A percentile compares a stretch with the other conserved stretches of the same genome.
Conservation (phyloP, 192 early-diverging fungal genomes). For the Thamnidium elegans region DNA sequence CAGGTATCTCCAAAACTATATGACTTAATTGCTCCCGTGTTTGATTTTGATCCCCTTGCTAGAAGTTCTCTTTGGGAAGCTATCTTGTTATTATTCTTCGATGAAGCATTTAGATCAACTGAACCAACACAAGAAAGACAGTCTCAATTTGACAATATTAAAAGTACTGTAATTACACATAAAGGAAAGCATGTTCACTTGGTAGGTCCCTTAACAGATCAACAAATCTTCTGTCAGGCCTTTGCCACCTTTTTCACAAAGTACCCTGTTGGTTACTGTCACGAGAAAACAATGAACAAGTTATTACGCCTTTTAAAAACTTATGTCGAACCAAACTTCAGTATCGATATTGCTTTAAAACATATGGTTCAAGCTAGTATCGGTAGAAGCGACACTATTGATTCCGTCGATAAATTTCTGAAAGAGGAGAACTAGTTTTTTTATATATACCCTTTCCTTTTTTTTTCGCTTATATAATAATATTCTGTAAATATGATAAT, state of each 20-base stretch:
- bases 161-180: background rate
- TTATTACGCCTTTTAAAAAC: background rate
- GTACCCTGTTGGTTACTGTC: conserved; percentile 5
- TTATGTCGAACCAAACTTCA: conserved; percentile 4
- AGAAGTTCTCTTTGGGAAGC: conserved; percentile 6
- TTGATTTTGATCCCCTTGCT: conserved; percentile 11
- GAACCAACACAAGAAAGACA: background rate
- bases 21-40: conserved; percentile 1
- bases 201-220: conserved; percentile 6
- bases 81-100: conserved; percentile 2
- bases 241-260: conserved; percentile 13
- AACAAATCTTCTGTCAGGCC: conserved; percentile 12
- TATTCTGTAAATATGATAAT: too few species aligned
- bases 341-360: conserved; percentile 1
- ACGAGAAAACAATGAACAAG: conserved; percentile 1
- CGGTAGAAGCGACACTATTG: conserved; percentile 9
- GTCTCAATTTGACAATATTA: background rate
- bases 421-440: background rate
- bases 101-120: conserved; percentile 3
- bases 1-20: background rate
- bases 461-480: too few species aligned
- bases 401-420: conserved; percentile 4
- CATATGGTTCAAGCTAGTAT: conserved; percentile 7
- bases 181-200: background rate
- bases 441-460: background rate